phyloP scores from a whole-genome alignment of 768 basidiomycete genomes.

The Tylopilus rubrobrunneus region DNA sequence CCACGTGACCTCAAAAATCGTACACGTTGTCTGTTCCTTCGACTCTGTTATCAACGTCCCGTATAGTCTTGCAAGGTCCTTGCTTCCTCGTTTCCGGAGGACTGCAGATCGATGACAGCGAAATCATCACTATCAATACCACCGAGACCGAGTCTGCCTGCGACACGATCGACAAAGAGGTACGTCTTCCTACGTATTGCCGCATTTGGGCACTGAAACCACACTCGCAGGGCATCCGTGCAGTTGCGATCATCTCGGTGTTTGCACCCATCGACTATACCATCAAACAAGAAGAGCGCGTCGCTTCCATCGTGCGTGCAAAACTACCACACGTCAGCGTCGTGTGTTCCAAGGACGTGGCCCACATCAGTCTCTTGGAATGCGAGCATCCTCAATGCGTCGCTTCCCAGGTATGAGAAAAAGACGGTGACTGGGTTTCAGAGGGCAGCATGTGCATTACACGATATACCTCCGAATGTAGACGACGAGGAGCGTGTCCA shows the following conservation, averaged over 20 bases:
- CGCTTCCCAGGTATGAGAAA: constrained; percentile 55
- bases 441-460: constrained; percentile 44
- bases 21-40: constrained; percentile 10
- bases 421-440: constrained; percentile 53
- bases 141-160: constrained; percentile 45
- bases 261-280: constrained; percentile 47
- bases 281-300: constrained; percentile 45
- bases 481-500: constrained; percentile 11
- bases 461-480: constrained; percentile 3
- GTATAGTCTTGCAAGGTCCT: constrained; percentile 27
- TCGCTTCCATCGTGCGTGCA: constrained; percentile 38
- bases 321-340: constrained; percentile 42
- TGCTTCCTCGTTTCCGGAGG: constrained; percentile 36
- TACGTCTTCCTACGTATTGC: constrained; percentile 4
- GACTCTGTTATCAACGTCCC: neutral
- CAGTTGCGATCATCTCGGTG: constrained; percentile 44
- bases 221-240: constrained; percentile 19
- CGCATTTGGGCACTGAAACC: neutral
- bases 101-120: constrained; percentile 44
- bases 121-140: constrained; percentile 41
- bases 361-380: constrained; percentile 55
- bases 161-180: constrained; percentile 32
- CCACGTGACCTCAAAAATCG: constrained; percentile 32
- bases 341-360: constrained; percentile 54
- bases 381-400: constrained; percentile 66